Evolutionary conservation across 306 rosid genomes (phyloP).

Genomic region (Crotalaria pallida): DNA sequence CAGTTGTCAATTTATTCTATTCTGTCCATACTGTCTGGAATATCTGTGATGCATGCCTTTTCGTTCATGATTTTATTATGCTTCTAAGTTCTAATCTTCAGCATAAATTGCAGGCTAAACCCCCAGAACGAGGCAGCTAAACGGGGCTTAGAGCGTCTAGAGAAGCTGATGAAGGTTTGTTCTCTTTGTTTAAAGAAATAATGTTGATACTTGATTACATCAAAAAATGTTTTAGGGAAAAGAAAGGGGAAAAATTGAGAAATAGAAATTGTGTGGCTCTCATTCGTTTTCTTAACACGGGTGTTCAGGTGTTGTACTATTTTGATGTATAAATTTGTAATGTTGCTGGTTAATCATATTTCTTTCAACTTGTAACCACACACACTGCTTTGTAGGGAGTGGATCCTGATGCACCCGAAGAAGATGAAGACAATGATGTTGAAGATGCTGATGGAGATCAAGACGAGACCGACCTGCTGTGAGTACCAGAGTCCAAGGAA

Average conservation of each 20-base stretch:
- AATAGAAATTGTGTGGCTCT: too few species aligned
- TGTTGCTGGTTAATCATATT: slow-evolving; percentile 3
- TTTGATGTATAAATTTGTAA: too few species aligned
- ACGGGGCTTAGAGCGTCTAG: slow-evolving; percentile 89
- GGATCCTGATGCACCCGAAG: slow-evolving; percentile 99
- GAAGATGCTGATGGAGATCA: slow-evolving; percentile 97
- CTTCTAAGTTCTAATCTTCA: slow-evolving; percentile 22
- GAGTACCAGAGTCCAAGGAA: slow-evolving; percentile 16
- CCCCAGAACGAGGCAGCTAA: slow-evolving; percentile 93
- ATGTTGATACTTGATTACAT: too few species aligned
- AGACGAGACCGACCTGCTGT: slow-evolving; percentile 85
- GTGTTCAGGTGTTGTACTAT: too few species aligned
- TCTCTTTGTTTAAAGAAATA: neutral
- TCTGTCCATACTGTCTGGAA: neutral
- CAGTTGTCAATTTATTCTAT: neutral
- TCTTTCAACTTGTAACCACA: slow-evolving; percentile 6
- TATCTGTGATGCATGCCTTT: slow-evolving; percentile 8
- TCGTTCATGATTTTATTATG: slow-evolving; percentile 6
- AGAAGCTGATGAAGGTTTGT: slow-evolving; percentile 93
- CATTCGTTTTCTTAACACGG: too few species aligned
- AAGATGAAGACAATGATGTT: slow-evolving; percentile 92
- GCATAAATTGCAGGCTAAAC: slow-evolving; percentile 65
- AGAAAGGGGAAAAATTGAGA: too few species aligned
- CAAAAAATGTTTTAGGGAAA: too few species aligned
- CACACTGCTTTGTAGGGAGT: slow-evolving; percentile 51